Evolutionary conservation across 2,329 filamentous ascomycete genomes (phyloP).

Genomic region (Colletotrichum sp.): DNA sequence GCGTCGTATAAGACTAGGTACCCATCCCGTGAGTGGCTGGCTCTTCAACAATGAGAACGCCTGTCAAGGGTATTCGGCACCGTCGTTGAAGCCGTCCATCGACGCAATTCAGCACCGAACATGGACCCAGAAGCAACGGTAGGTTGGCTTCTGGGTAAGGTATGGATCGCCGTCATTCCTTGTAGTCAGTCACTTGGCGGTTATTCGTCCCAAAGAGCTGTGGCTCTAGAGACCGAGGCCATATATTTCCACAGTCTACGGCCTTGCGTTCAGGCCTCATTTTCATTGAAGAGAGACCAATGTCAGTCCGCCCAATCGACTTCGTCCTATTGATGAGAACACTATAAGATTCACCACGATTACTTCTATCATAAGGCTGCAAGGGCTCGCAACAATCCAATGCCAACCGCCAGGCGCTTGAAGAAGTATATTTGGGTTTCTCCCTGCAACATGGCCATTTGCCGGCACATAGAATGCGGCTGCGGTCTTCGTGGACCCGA

Average conservation of each 20-base stretch:
- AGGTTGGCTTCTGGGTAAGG: not conserved
- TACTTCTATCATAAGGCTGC: accelerated
- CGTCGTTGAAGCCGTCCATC: not conserved
- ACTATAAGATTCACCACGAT: not conserved
- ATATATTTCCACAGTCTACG: not conserved
- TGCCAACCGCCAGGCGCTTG: too few relatives aligned
- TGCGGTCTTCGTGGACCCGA: too few relatives aligned
- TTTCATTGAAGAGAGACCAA: not conserved
- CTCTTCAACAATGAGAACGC: not conserved
- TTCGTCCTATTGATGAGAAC: not conserved
- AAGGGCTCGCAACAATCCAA: not conserved
- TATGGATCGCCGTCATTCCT: not conserved
- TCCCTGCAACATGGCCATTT: too few relatives aligned
- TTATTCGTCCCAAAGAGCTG: not conserved
- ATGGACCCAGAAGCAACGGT: not conserved
- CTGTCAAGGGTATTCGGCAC: not conserved
- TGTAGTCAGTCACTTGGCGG: not conserved
- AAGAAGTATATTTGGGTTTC: too few relatives aligned
- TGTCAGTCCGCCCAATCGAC: not conserved
- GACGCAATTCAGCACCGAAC: not conserved
- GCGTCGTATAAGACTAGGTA: not conserved
- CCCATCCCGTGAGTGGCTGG: not conserved
- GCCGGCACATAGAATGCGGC: too few relatives aligned
- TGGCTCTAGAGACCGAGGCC: not conserved
- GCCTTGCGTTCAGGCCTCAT: not conserved